phyloP scores from a whole-genome alignment of 1,284 basidiomycete genomes.

The Vanrija humicola region DNA sequence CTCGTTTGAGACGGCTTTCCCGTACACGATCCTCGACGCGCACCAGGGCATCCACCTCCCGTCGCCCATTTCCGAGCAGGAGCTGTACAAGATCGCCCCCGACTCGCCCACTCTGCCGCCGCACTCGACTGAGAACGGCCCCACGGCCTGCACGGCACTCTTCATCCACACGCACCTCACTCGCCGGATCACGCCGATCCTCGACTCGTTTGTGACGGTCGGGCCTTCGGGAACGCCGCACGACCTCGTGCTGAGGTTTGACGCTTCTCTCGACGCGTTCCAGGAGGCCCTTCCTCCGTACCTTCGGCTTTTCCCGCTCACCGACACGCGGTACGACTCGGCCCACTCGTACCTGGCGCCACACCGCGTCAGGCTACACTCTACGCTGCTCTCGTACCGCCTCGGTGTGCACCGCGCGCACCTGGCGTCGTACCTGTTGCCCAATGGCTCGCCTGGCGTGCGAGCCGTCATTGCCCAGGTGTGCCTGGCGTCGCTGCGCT shows the following conservation, averaged over 20 bases:
- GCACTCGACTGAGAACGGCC: conserved; percentile 31
- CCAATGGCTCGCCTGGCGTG: conserved; percentile 22
- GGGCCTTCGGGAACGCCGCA: conserved; percentile 32
- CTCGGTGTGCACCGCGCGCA: conserved; percentile 38
- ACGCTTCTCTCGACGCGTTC: conserved; percentile 37
- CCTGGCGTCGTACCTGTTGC: conserved; percentile 32
- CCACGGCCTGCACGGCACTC: conserved; percentile 37
- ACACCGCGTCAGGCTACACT: conserved; percentile 39
- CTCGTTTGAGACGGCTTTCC: conserved; percentile 40
- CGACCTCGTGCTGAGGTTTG: conserved; percentile 37
- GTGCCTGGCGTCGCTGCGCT: conserved; percentile 32
- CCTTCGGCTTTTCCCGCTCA: conserved; percentile 38
- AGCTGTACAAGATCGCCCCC: conserved; percentile 33
- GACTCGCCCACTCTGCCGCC: conserved; percentile 29
- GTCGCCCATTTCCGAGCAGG: conserved; percentile 39
- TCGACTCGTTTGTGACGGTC: conserved; percentile 40
- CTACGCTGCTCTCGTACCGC: conserved; percentile 34
- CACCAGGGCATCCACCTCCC: conserved; percentile 41
- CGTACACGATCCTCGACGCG: conserved; percentile 42
- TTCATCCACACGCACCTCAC: conserved; percentile 42
- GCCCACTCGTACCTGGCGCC: conserved; percentile 34
- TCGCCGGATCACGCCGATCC: conserved; percentile 34
- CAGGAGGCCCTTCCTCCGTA: conserved; percentile 42
- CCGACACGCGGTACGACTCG: conserved; percentile 37
- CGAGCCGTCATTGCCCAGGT: conserved; percentile 33